phyloP scores from a whole-genome alignment of 140 eudicot species.

The Anethum foeniculum region DNA sequence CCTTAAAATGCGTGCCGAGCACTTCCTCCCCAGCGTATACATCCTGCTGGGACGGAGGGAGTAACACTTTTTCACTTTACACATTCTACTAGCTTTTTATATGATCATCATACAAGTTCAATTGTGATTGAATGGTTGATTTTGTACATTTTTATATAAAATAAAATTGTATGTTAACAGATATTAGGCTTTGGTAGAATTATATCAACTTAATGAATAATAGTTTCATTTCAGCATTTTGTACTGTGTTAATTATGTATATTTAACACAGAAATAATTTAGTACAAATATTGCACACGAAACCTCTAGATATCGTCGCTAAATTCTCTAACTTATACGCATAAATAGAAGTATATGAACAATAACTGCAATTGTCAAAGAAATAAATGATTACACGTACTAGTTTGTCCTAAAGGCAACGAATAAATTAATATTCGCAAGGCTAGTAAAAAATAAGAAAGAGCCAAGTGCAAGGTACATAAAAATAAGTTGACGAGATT shows the following conservation, averaged over 20 bases:
- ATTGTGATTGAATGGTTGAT: neutral
- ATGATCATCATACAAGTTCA: neutral
- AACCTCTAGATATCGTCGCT: neutral
- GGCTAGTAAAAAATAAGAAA: neutral
- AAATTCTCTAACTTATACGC: neutral
- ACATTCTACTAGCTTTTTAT: neutral
- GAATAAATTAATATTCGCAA: neutral
- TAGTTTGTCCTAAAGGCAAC: neutral
- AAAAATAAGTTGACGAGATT: neutral
- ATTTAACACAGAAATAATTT: no score
- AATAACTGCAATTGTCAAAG: neutral
- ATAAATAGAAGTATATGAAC: no score
- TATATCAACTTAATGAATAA: no score
- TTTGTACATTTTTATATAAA: no score
- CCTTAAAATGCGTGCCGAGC: no score
- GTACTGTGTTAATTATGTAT: no score
- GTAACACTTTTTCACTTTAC: neutral
- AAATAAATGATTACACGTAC: neutral
- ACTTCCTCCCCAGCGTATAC: no score
- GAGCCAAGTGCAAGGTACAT: neutral
- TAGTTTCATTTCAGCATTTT: no score
- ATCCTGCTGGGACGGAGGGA: no score
- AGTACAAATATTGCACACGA: neutral
- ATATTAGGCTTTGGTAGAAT: no score
- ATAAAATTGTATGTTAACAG: no score